Percentiles rank a stretch among this genome's conserved stretches.
These are phyloP conservation scores for Toxoplasma gondii DNA, from an alignment of 169 alveolate genomes.

Conservation along the genomic window DNA sequence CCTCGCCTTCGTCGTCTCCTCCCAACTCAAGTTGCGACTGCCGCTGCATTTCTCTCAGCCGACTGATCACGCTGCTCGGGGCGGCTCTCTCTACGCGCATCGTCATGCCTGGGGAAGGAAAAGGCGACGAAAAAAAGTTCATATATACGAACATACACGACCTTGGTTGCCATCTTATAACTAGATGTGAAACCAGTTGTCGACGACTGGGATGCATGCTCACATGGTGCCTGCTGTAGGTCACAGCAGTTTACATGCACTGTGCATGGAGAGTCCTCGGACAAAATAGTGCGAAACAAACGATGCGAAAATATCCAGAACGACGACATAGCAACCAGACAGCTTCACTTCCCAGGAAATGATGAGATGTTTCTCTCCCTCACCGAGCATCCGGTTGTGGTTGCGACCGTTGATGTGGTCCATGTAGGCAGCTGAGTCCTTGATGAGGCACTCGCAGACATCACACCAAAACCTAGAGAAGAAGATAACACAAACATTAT, in stretches of 20 bases:
- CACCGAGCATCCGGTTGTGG: slow-evolving; percentile 91
- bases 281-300: too few species aligned
- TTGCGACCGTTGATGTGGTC: slow-evolving; percentile 94
- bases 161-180: too few species aligned
- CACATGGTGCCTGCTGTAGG: neutral
- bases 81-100: slow-evolving; percentile 92
- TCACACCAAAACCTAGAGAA: slow-evolving; percentile 79
- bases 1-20: neutral
- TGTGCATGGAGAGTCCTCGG: too few species aligned
- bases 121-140: neutral
- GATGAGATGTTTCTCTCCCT: neutral
- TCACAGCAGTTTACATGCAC: too few species aligned
- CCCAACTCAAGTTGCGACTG: slow-evolving; percentile 30
- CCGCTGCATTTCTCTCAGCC: slow-evolving; percentile 57
- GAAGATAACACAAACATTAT: neutral
- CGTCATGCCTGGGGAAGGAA: slow-evolving; percentile 78
- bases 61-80: slow-evolving; percentile 83
- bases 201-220: neutral
- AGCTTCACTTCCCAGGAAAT: too few species aligned
- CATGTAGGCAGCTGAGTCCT: slow-evolving; percentile 89
- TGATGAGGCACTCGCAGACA: slow-evolving; percentile 85
- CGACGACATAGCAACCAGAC: too few species aligned
- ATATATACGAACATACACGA: neutral
- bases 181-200: neutral
- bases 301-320: too few species aligned